These are phyloP conservation scores for Annulohypoxylon stygium DNA, from an alignment of 495 filamentous ascomycete species.

Conservation along the genomic window DNA sequence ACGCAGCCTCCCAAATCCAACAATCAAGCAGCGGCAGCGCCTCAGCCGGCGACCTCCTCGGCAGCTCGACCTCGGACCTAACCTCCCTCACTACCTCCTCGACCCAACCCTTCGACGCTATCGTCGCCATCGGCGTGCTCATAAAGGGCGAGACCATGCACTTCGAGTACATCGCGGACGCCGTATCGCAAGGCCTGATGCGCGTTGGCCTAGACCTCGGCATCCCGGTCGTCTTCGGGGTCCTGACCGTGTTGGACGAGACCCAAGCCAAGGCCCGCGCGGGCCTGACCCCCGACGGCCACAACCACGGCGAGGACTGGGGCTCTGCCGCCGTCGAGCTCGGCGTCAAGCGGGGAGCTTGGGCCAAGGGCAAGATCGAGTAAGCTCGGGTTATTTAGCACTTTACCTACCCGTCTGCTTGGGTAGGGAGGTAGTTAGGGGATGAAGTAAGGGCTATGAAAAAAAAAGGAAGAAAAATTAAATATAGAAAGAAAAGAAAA, in stretches of 20 bases:
- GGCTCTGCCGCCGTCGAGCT: conserved; percentile 81
- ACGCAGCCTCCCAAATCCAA: conserved; percentile 88
- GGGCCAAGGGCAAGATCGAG: conserved; percentile 73
- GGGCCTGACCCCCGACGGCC: conserved; percentile 73
- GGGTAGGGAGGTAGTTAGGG: neutral
- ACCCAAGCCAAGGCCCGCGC: conserved; percentile 89
- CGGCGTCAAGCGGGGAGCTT: conserved; percentile 75
- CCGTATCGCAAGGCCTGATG: conserved; percentile 92
- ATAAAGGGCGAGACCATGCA: conserved; percentile 99
- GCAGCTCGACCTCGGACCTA: conserved; percentile 74
- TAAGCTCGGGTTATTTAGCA: conserved; percentile 23
- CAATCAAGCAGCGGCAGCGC: conserved; percentile 72
- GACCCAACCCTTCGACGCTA: conserved; percentile 82
- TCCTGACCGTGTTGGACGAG: conserved; percentile 89
- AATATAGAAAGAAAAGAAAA: neutral
- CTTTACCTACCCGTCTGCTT: neutral
- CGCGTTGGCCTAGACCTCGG: conserved; percentile 89
- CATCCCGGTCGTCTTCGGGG: conserved; percentile 90
- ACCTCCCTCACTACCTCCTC: conserved; percentile 51
- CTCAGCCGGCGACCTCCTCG: conserved; percentile 84
- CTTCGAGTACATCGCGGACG: conserved; percentile 97
- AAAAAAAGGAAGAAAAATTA: neutral
- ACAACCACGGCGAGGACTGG: conserved; percentile 93
- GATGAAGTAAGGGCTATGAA: neutral
- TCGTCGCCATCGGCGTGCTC: conserved; percentile 94